Percentiles rank a stretch among this genome's conserved stretches.
phyloP scores from a whole-genome alignment of 1,139 yeast species.

The Ogataea hybrid region DNA sequence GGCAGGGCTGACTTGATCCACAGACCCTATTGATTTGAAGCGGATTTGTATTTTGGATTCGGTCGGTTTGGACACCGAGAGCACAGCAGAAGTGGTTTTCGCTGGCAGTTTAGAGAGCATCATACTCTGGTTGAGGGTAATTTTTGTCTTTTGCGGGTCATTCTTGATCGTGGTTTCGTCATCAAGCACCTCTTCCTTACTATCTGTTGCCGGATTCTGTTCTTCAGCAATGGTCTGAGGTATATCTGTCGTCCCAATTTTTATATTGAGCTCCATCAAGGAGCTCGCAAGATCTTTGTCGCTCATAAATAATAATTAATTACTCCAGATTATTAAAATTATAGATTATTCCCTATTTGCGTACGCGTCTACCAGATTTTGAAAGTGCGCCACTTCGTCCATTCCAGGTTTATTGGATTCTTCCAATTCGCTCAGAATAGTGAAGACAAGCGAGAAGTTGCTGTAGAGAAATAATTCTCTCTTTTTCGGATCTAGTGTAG shows the following conservation, averaged over 20 bases:
- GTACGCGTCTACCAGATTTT: constrained; percentile 60
- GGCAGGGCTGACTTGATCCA: constrained; percentile 45
- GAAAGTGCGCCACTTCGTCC: constrained; percentile 62
- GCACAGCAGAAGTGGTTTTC: constrained; percentile 19
- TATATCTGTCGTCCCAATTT: constrained; percentile 14
- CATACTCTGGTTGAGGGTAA: constrained; percentile 29
- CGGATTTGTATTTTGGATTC: constrained; percentile 41
- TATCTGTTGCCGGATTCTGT: neutral
- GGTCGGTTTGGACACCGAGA: constrained; percentile 15
- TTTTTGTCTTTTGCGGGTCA: constrained; percentile 24
- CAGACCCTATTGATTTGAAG: constrained; percentile 58
- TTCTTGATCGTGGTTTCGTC: constrained; percentile 13
- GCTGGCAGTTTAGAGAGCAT: constrained; percentile 25
- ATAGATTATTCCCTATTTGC: constrained; percentile 1
- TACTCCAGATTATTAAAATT: neutral
- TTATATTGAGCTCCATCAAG: constrained; percentile 21
- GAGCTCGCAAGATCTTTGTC: constrained; percentile 17
- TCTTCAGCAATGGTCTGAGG: constrained; percentile 6
- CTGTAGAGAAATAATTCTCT: constrained; percentile 73
- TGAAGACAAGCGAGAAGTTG: constrained; percentile 61
- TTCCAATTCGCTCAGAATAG: constrained; percentile 49
- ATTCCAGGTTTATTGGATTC: constrained; percentile 50
- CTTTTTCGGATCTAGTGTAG: constrained; percentile 37
- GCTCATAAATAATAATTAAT: constrained; percentile 1
- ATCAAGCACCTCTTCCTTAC: constrained; percentile 5